Base-by-base conservation (phyloP, 1,284 basidiomycete genomes). In the Naganishia sp. region DNA sequence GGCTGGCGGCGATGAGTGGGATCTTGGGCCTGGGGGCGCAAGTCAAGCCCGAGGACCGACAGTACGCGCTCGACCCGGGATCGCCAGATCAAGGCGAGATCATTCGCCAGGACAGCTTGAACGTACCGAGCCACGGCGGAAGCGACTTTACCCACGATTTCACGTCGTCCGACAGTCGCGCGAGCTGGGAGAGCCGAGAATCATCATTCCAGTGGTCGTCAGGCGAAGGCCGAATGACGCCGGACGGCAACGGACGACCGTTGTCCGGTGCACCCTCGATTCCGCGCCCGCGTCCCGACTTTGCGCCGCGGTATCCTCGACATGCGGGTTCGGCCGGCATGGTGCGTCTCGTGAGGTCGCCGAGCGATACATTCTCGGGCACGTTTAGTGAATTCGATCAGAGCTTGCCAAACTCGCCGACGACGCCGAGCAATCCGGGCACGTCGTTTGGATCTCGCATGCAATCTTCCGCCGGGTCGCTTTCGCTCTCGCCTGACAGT, bases 191-290 rank as follows among this genome's bases (percentile, higher is more conserved):
- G 63, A 75, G 72, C 25, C 70, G 70, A 33, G 70, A 70, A 23
- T 61, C 59, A 16, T 76, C 75, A 3, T 78, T 80, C 73, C 74
- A 75, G 53, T 80, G 79, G 79, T 78, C 76, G 11, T 75, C 74
- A 3, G 75, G 71, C 43, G 78, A 80, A 61, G 72, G 74, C 43
- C 70, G 69, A 44, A 65, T 70, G 21, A 68, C 52, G 6, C 55
- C 55, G 10, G 69, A 63, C 18, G 69, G 65, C 15, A 64, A 66
- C n/a, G 72, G 75, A 31, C 70, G 75, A 28, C 66, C 66, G 23
- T 54, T 75, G 5, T 77, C 77, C 0, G 69, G 71, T 4, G 70
- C 71, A 1, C 69, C 72, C 5, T 72, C 71, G 39, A 74, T 77
- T 49, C 75, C 77, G n/a, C 72, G 78, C 44, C 79, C 77, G 5